Conservation (phyloP, 2,329 filamentous ascomycete genomes). For the Coniochaeta ligniaria region DNA sequence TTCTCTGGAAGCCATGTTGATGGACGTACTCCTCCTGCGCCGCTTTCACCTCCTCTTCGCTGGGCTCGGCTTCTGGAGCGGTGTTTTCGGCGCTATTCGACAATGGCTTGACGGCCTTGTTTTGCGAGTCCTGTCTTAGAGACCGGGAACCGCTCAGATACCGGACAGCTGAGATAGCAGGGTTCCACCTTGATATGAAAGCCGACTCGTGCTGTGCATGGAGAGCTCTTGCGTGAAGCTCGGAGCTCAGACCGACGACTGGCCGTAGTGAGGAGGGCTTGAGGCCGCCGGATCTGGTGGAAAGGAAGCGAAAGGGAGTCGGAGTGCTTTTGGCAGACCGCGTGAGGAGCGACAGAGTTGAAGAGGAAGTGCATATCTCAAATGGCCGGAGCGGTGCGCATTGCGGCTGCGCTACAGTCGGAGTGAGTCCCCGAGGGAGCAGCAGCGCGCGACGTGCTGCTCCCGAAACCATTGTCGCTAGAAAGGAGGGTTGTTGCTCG, state of each 20-base stretch:
- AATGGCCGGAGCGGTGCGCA: conserved; percentile 28
- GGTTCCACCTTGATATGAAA: not conserved
- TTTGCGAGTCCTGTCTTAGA: not conserved
- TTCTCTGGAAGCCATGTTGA: conserved; percentile 41
- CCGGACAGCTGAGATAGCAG: not conserved
- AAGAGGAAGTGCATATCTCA: conserved; percentile 6
- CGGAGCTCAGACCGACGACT: not conserved
- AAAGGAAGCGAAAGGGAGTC: not conserved
- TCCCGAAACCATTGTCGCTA: conserved; percentile 39
- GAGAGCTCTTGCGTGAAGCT: not conserved
- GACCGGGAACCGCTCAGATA: not conserved
- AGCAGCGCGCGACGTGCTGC: conserved; percentile 36
- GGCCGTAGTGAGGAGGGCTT: not conserved
- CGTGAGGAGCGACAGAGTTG: not conserved
- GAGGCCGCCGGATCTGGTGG: not conserved
- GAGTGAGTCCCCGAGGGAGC: conserved; percentile 24
- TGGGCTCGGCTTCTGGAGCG: conserved; percentile 12
- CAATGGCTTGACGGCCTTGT: not conserved
- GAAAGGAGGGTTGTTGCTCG: conserved; percentile 7
- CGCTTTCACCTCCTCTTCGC: conserved; percentile 23
- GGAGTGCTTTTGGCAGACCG: not conserved
- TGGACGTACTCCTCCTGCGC: conserved; percentile 18
- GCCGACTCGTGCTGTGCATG: not conserved
- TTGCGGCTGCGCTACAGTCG: conserved; percentile 1
- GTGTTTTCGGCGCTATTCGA: not conserved